A percentile compares a stretch with the other conserved stretches of the same genome.
These are phyloP conservation scores for Debaryomyces castellii DNA, from an alignment of 805 yeast species.

Conservation along the genomic window DNA sequence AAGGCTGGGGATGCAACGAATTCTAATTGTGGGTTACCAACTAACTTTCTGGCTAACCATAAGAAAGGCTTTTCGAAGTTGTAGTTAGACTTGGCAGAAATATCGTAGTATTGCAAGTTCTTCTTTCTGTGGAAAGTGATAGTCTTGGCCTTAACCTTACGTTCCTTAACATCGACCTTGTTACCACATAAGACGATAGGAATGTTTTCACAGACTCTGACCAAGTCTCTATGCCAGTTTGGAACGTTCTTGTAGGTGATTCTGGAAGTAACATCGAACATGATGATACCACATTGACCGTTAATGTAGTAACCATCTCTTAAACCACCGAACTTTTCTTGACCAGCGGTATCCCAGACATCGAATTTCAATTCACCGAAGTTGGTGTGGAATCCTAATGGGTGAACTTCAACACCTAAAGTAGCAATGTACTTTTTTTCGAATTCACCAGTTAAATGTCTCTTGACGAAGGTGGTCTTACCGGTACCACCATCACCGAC, in stretches of 20 bases:
- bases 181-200: slow-evolving; percentile 99
- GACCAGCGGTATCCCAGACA: slow-evolving; percentile 99
- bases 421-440: slow-evolving; percentile 99
- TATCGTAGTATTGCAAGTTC: slow-evolving; percentile 98
- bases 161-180: slow-evolving; percentile 99
- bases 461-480: slow-evolving; percentile 98
- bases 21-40: slow-evolving; percentile 96
- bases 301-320: slow-evolving; percentile 99
- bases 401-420: slow-evolving; percentile 99
- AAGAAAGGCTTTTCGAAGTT: slow-evolving; percentile 99
- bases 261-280: slow-evolving; percentile 99
- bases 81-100: slow-evolving; percentile 99
- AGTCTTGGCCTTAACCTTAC: slow-evolving; percentile 99
- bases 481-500: slow-evolving; percentile 99
- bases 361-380: slow-evolving; percentile 98
- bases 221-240: slow-evolving; percentile 99
- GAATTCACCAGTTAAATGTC: slow-evolving; percentile 99
- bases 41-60: slow-evolving; percentile 99
- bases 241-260: slow-evolving; percentile 99
- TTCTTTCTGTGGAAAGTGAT: slow-evolving; percentile 99
- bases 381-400: slow-evolving; percentile 96
- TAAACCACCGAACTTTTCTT: slow-evolving; percentile 99
- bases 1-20: slow-evolving; percentile 99
- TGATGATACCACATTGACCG: slow-evolving; percentile 99
- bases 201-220: slow-evolving; percentile 99